A percentile compares a stretch with the other conserved stretches of the same genome.
phyloP scores from a whole-genome alignment of 2,329 filamentous ascomycete species.

The Mycogone perniciosa region DNA sequence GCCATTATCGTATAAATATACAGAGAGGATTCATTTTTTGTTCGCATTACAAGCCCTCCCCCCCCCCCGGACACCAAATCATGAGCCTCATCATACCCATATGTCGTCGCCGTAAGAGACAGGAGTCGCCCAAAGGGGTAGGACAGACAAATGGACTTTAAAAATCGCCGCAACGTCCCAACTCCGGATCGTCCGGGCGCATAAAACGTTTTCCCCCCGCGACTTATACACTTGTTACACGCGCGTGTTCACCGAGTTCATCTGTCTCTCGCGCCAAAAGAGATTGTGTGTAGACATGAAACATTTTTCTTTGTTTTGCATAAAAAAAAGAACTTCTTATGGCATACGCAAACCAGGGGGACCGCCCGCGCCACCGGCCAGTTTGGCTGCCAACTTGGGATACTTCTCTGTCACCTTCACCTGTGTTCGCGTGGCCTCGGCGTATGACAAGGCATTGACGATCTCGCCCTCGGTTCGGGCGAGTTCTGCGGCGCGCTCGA shows the following conservation, averaged over 20 bases:
- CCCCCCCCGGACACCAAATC: conserved; percentile 2
- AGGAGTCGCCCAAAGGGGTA: no score
- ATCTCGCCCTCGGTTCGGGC: conserved; percentile 93
- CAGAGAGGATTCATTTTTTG: conserved; percentile 11
- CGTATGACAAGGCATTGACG: conserved; percentile 92
- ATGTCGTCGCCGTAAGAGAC: neutral
- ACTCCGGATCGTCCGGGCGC: neutral
- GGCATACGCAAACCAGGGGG: conserved; percentile 32
- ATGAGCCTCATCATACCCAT: conserved; percentile 2
- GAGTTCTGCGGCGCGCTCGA: conserved; percentile 91
- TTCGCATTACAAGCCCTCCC: neutral
- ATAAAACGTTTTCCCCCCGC: neutral
- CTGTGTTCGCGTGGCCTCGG: conserved; percentile 93
- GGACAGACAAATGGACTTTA: no score
- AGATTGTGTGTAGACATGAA: conserved; percentile 2
- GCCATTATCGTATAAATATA: conserved; percentile 13
- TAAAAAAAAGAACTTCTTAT: conserved; percentile 13
- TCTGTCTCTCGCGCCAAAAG: neutral
- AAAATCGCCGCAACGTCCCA: neutral
- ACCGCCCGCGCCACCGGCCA: conserved; percentile 37
- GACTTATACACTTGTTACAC: conserved; percentile 5
- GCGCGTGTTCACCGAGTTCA: neutral
- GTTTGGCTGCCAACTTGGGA: conserved; percentile 67
- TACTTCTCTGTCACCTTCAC: conserved; percentile 87
- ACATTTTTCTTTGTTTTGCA: neutral